These are phyloP conservation scores for Quercus lobata DNA, from an alignment of 331 rosid species.

Conservation along the genomic window DNA sequence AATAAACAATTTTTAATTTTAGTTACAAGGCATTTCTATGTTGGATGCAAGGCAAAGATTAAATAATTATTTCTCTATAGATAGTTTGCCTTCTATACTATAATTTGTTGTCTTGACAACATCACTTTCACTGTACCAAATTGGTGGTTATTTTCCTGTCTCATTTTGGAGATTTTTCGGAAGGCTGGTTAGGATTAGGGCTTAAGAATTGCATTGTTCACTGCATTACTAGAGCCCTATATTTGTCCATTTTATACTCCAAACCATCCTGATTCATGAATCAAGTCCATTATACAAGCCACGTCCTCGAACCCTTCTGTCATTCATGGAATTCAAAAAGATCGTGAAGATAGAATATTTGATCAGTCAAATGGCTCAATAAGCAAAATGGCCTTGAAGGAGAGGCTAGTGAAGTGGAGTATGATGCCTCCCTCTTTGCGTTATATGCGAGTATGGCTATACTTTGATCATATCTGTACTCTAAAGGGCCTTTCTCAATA, in stretches of 20 bases:
- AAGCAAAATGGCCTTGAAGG: neutral
- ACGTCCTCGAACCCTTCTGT: too few species aligned
- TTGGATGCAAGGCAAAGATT: too few species aligned
- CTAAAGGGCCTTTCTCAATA: neutral
- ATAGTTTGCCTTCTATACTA: too few species aligned
- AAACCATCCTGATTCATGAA: neutral
- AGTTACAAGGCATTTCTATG: too few species aligned
- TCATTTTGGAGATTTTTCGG: too few species aligned
- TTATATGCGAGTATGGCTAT: neutral
- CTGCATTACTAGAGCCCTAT: neutral
- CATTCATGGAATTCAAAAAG: neutral
- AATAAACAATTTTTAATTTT: too few species aligned
- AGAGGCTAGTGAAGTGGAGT: neutral
- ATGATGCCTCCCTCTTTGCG: neutral
- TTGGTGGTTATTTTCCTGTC: too few species aligned
- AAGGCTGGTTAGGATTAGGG: too few species aligned
- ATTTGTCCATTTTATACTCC: neutral
- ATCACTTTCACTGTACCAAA: too few species aligned
- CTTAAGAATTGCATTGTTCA: neutral
- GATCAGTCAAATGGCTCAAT: neutral
- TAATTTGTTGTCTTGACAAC: too few species aligned
- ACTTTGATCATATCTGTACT: neutral
- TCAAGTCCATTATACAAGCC: neutral
- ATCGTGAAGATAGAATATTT: neutral
- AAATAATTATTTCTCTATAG: too few species aligned